These are phyloP conservation scores for Dictyostelium firmibasis DNA, from an alignment of 78 protist genomes.

Conservation along the genomic window DNA sequence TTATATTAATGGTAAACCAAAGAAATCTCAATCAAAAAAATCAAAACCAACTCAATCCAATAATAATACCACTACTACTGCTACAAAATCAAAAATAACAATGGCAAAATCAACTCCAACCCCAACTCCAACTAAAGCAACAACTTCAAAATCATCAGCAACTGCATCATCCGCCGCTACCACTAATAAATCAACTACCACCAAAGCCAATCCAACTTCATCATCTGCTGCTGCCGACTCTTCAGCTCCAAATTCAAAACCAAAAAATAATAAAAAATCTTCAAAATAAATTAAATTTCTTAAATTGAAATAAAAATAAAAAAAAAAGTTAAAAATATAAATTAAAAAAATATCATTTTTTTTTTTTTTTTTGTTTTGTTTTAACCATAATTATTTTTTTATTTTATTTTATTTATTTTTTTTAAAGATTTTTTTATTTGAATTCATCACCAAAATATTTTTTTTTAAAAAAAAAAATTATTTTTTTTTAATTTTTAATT, in stretches of 20 bases:
- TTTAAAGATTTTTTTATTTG: not conserved
- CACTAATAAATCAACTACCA: not conserved
- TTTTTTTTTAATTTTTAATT: constrained; percentile 20
- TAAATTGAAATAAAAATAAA: not conserved
- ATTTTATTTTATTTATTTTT: not conserved
- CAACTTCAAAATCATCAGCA: constrained; percentile 14
- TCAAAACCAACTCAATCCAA: not conserved
- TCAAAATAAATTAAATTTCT: not conserved
- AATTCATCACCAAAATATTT: not conserved
- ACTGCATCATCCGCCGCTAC: not conserved
- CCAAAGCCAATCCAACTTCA: constrained; percentile 16
- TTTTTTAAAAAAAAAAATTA: not conserved
- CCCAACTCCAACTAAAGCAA: not conserved
- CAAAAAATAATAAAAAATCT: not conserved
- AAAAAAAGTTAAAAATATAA: not conserved
- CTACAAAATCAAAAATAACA: not conserved
- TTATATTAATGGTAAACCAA: constrained; percentile 31
- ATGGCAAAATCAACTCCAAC: not conserved
- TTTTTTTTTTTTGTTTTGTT: too few species aligned
- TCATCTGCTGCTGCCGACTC: not conserved
- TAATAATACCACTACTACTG: not conserved
- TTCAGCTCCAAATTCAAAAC: not conserved
- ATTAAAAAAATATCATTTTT: not conserved
- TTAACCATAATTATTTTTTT: too few species aligned
- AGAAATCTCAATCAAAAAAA: not conserved